Evolutionary conservation across 768 basidiomycete species (phyloP).

Genomic region (Trametes villosa): DNA sequence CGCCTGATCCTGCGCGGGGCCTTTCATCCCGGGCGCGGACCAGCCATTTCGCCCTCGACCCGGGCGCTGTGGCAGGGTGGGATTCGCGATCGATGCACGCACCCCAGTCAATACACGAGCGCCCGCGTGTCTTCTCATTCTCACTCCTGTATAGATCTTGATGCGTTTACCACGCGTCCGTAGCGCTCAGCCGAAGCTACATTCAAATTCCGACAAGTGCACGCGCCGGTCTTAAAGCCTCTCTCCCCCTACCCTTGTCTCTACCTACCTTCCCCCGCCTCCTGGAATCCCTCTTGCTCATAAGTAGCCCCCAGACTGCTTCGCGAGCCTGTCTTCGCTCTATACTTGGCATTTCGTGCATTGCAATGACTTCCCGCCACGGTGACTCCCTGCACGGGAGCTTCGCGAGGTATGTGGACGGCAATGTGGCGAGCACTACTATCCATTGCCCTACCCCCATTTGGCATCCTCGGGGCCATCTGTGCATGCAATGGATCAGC

Average conservation of each 20-base stretch:
- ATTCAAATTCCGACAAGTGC: slow-evolving; percentile 18
- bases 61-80: neutral
- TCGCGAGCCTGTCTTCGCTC: neutral
- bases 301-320: neutral
- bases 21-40: neutral
- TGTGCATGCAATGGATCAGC: too few species aligned
- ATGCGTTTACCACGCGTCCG: slow-evolving; percentile 8
- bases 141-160: slow-evolving; percentile 5
- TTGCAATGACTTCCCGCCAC: slow-evolving; percentile 11
- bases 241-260: slow-evolving; percentile 1
- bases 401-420: slow-evolving; percentile 15
- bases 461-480: neutral
- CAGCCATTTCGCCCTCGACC: neutral
- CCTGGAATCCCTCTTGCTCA: slow-evolving; percentile 1
- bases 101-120: neutral
- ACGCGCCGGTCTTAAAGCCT: slow-evolving; percentile 17
- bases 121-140: neutral
- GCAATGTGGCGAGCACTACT: slow-evolving; percentile 19
- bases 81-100: neutral
- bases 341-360: neutral
- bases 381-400: neutral
- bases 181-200: slow-evolving; percentile 4
- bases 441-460: neutral
- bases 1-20: neutral
- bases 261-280: neutral